Conservation (phyloP, 768 basidiomycete species). For the Leccinum imitatum region DNA sequence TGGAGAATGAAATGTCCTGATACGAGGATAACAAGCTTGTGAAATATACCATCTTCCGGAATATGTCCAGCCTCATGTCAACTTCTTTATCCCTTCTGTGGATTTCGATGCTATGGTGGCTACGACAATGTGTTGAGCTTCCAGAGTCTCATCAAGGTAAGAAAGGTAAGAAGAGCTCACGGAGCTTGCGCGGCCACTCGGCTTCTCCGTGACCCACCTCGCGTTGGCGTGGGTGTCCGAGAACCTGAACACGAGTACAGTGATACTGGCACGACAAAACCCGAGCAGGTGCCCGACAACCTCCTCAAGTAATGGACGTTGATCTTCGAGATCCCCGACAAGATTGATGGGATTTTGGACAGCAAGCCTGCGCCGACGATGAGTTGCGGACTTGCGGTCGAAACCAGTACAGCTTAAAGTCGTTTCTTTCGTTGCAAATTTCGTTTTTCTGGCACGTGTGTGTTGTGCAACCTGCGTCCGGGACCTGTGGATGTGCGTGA, state of each 20-base stretch:
- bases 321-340: slow-evolving; percentile 46
- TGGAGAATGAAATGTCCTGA: no score
- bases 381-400: slow-evolving; percentile 7
- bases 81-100: no score
- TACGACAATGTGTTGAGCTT: no score
- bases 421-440: no score
- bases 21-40: no score
- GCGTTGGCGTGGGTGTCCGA: slow-evolving; percentile 57
- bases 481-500: no score
- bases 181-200: slow-evolving; percentile 44
- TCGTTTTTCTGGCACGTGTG: no score
- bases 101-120: no score
- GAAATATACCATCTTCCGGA: no score
- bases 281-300: slow-evolving; percentile 49
- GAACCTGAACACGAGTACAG: slow-evolving; percentile 48
- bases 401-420: not conserved
- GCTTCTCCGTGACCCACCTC: slow-evolving; percentile 44
- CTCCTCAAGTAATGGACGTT: slow-evolving; percentile 50
- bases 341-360: slow-evolving; percentile 53
- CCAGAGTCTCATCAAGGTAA: slow-evolving; percentile 36
- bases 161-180: slow-evolving; percentile 45
- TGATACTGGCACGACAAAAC: slow-evolving; percentile 48
- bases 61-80: no score
- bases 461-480: no score
- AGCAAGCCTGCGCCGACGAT: slow-evolving; percentile 35